Base-by-base conservation (phyloP, 2,329 filamentous ascomycete species). In the Alternaria triticimaculans region DNA sequence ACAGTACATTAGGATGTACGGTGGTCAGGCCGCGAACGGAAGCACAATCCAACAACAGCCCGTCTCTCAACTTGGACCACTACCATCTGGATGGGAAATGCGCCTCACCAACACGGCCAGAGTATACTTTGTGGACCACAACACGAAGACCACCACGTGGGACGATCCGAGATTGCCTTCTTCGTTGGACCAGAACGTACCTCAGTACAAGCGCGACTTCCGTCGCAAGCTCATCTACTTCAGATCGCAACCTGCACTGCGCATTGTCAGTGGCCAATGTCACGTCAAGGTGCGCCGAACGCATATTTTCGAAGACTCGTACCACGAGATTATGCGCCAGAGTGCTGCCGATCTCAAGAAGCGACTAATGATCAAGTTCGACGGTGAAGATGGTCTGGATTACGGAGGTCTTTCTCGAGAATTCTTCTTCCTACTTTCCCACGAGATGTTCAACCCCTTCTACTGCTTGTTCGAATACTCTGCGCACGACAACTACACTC, bases 381-480 rank as follows among this genome's bases (percentile, higher is more conserved):
- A 99, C 72, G 96, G 96, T 53, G 96, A 99, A 83, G 96, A 99
- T 76, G 96, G 96, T 82, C 84, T 99, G 65, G 96, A 99, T 82
- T 99, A 99, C 77, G 96, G 96, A 80, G 96, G 96, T 86, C 87
- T 99, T 60, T 99, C 96, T 37, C 88, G 88, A 67, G 96, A 99
- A 82, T 99, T 99, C 86, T 99, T 99, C 87, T 99, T 99, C 89
- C 86, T 99, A 44, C 88, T 99, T 59, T 98, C 95, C 15, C 96
- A 99, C 83, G 96, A 99, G 85, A 99, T 99, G 96, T 99, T 99
- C 85, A 99, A 99, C 81, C 96, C 96, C 30, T 99, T 99, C 84
- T 99, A 99, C 85, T 99, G 96, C 80, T 87, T 99, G 58, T 99
- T 99, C 85, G 96, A 99, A 83, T 99, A 99, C 82, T 98, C 96